These are phyloP conservation scores for Farysia itapuensis DNA, from an alignment of 1,284 basidiomycete species.

Conservation along the genomic window DNA sequence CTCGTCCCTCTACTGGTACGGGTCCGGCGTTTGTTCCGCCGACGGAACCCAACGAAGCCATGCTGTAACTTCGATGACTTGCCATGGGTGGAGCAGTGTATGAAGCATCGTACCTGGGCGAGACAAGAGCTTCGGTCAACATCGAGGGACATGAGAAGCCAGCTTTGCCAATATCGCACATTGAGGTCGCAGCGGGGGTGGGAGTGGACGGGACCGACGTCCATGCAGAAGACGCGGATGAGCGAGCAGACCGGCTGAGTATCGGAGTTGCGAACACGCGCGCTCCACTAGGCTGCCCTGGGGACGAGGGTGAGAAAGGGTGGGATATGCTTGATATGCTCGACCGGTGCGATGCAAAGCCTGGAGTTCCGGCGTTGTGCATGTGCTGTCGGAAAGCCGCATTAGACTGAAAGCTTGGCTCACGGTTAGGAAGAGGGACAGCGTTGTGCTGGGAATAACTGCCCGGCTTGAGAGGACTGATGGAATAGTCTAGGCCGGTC, in stretches of 20 bases:
- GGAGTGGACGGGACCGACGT: conserved; percentile 40
- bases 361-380: conserved; percentile 14
- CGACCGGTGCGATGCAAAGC: conserved; percentile 9
- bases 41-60: conserved; percentile 34
- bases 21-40: conserved; percentile 17
- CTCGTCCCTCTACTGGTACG: conserved; percentile 24
- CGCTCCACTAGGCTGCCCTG: too few species aligned
- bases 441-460: conserved; percentile 8
- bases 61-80: conserved; percentile 48
- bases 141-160: conserved; percentile 31
- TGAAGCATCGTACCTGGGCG: conserved; percentile 36
- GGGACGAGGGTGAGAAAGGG: too few species aligned
- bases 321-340: conserved; percentile 18
- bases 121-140: conserved; percentile 20
- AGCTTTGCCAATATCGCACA: conserved; percentile 3
- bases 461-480: too few species aligned
- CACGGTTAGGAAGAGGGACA: conserved; percentile 14
- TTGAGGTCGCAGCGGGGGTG: conserved; percentile 6
- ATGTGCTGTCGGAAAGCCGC: conserved; percentile 32
- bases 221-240: conserved; percentile 26
- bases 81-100: conserved; percentile 40
- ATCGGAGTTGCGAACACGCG: too few species aligned
- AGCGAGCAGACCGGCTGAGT: conserved; percentile 20
- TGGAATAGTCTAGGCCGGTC: too few species aligned
- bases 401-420: conserved; percentile 32